Evolutionary conservation across 140 eudicot genomes (phyloP).

Genomic region (Bidens hawaiensis): DNA sequence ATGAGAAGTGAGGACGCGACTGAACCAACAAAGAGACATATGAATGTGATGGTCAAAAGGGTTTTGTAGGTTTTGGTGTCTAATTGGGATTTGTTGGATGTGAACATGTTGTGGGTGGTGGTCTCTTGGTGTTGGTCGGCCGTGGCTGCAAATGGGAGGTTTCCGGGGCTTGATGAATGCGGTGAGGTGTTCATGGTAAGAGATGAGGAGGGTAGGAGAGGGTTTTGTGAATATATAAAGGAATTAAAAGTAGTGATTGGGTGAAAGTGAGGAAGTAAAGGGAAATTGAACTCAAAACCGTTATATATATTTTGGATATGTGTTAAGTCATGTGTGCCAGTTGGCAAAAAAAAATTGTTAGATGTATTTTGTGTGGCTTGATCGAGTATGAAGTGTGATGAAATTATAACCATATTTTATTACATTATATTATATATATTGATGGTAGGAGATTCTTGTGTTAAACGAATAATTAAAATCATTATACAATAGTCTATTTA

Average conservation of each 20-base stretch:
- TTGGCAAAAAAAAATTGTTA: not conserved
- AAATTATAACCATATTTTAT: too few relatives aligned
- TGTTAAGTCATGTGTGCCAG: slow-evolving; percentile 1
- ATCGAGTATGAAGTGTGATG: not conserved
- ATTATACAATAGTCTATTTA: too few relatives aligned
- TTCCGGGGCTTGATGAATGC: too few relatives aligned
- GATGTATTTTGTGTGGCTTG: not conserved
- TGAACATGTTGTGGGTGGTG: slow-evolving; percentile 12
- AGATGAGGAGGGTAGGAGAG: not conserved
- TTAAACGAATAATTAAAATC: too few relatives aligned
- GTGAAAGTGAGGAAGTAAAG: too few relatives aligned
- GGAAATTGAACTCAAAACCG: not conserved
- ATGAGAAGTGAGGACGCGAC: slow-evolving; percentile 50
- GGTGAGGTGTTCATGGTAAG: slow-evolving; percentile 15
- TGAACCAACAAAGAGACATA: slow-evolving; percentile 59
- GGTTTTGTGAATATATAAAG: not conserved
- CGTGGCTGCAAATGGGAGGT: too few relatives aligned
- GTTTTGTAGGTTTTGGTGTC: slow-evolving; percentile 25
- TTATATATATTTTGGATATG: not conserved
- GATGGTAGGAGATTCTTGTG: too few relatives aligned
- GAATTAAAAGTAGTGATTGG: not conserved
- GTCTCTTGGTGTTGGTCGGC: too few relatives aligned
- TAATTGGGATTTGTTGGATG: slow-evolving; percentile 21
- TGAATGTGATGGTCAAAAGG: slow-evolving; percentile 43
- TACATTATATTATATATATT: too few relatives aligned